Base-by-base conservation (phyloP, 2,329 filamentous ascomycete genomes). In the Microcera coccophila region DNA sequence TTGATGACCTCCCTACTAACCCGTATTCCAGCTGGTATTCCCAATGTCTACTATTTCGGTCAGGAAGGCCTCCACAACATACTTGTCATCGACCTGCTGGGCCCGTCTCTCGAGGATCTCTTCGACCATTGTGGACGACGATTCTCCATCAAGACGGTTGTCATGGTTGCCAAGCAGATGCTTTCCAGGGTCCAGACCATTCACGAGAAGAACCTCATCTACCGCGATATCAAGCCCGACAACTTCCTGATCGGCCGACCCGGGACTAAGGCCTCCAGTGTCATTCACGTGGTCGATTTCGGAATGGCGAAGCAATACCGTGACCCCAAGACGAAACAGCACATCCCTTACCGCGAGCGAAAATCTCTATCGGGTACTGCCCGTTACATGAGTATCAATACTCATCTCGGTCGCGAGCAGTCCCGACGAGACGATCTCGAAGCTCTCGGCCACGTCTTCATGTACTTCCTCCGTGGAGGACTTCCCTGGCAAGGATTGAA, bases 111-210 rank as follows among this genome's bases (percentile, higher is more conserved):
- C 47, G 91, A 98, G 66, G 91, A 98, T 63, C 79, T 98, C 16
- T 98, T 98, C 65, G 91, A 98, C 65, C 90, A 95, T 70, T 98
- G 91, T 74, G 93, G 93, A 63, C 81, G 91, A 58, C 84, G 90
- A 57, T 98, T 98, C 72, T 84, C 87, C 5, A 90, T 91, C 67
- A 97, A 98, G 79, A 98, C 93, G 0, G 91, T 96, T 11, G 90
- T 97, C 49, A 96, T 97, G 93, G 90, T 97, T 44, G 91, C 93
- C 34, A 97, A 97, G 73, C 91, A 98, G 68, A 97, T 97, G 93
- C 79, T 96, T 39, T 96, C 90, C 24, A 83, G 91, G 52, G 91
- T 98, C 19, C 91, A 84, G 68, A 83, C 79, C 2, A 97, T 98
- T 56, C 91, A 98, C 75, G 93, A 97, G 72, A 96, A 96, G 80